Conservation (phyloP, 192 early-diverging fungal genomes). For the Backusella parvicylindrica region DNA sequence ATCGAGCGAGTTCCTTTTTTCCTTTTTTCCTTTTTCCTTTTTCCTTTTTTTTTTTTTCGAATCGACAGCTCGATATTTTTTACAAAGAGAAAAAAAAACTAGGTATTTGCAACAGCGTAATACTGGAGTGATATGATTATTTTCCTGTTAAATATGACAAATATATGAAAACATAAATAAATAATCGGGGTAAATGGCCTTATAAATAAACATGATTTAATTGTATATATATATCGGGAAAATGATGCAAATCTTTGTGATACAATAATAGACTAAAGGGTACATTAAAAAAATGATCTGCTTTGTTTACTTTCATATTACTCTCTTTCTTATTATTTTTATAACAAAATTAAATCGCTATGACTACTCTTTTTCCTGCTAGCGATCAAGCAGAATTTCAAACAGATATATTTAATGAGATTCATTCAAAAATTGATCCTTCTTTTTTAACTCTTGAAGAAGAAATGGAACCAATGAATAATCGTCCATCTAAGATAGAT, state of each 20-base stretch:
- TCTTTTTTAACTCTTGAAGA: not conserved
- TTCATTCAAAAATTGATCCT: not conserved
- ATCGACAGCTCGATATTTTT: not conserved
- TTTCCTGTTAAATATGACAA: not conserved
- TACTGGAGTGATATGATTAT: not conserved
- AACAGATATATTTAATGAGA: not conserved
- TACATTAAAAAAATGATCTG: not conserved
- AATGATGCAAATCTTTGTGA: not conserved
- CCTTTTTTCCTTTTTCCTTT: not conserved
- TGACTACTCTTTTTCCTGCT: not conserved
- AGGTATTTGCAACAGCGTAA: not conserved
- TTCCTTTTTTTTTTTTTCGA: not conserved
- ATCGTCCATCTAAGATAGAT: not conserved
- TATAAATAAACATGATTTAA: conserved; percentile 1
- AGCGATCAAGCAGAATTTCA: not conserved
- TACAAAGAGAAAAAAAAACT: not conserved
- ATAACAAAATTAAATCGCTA: not conserved
- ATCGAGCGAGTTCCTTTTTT: not conserved
- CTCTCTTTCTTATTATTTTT: not conserved
- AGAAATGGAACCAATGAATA: not conserved
- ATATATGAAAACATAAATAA: not conserved
- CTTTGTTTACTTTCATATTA: not conserved
- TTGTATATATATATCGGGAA: conserved; percentile 3
- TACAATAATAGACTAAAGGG: not conserved
- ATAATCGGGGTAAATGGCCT: not conserved